A percentile compares a stretch with the other conserved stretches of the same genome.
Conservation (phyloP, 345 rosid genomes). For the Eucalyptus shirleyi region DNA sequence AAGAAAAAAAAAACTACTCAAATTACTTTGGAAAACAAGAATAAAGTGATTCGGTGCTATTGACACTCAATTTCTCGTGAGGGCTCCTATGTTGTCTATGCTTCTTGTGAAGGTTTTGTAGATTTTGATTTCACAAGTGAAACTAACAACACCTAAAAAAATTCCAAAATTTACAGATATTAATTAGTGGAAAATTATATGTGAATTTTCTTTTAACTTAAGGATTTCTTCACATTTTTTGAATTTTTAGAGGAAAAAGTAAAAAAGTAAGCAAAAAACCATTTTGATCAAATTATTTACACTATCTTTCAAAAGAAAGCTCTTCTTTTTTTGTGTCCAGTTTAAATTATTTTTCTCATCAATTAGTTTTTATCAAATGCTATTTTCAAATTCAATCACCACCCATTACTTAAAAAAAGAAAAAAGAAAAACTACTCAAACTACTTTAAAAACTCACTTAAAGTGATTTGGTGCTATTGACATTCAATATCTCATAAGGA, state of each 20-base stretch:
- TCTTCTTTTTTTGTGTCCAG: neutral
- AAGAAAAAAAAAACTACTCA: too few relatives aligned
- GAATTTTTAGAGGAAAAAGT: too few relatives aligned
- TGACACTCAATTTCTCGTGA: neutral
- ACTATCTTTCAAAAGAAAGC: neutral
- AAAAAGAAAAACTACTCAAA: neutral
- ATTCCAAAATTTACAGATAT: neutral
- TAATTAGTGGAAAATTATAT: neutral
- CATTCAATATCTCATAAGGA: too few relatives aligned
- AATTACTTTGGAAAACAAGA: too few relatives aligned
- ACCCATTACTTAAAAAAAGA: neutral
- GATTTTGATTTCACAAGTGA: neutral
- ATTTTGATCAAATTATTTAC: too few relatives aligned
- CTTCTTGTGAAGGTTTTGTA: neutral
- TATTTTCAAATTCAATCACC: neutral
- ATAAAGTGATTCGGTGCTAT: too few relatives aligned
- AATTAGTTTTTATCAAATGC: neutral
- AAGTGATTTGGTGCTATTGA: neutral
- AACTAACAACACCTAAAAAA: too few relatives aligned
- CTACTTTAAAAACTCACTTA: neutral
- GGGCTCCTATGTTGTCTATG: neutral
- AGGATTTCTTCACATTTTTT: neutral
- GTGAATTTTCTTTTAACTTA: neutral
- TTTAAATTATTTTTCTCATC: neutral
- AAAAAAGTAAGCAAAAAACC: too few relatives aligned